Conservation (phyloP, 805 yeast species). For the Brettanomyces naardenensis region DNA sequence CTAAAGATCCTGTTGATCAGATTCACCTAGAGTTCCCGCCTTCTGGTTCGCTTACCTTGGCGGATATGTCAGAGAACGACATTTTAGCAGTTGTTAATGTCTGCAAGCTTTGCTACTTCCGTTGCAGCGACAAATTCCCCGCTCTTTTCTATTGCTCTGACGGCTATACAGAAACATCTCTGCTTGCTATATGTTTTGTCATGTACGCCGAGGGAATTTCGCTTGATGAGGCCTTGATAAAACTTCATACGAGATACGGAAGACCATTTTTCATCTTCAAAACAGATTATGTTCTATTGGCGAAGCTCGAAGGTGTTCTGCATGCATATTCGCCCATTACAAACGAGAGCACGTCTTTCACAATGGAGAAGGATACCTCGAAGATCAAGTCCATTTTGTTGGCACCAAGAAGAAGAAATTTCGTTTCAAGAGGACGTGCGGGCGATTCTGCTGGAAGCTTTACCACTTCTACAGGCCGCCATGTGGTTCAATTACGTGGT, state of each 20-base stretch:
- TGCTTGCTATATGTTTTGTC: conserved; percentile 61
- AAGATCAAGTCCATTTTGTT: conserved; percentile 16
- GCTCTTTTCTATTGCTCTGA: conserved; percentile 72
- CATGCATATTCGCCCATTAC: conserved; percentile 49
- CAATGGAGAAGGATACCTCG: conserved; percentile 15
- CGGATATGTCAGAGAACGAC: conserved; percentile 57
- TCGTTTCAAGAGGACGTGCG: conserved; percentile 1
- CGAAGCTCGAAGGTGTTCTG: conserved; percentile 56
- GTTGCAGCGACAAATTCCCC: conserved; percentile 28
- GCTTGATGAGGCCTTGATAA: conserved; percentile 57
- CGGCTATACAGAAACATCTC: conserved; percentile 87
- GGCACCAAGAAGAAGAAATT: conserved; percentile 10
- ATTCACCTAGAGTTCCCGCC: conserved; percentile 50
- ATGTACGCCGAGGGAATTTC: conserved; percentile 59
- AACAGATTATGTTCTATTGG: conserved; percentile 60
- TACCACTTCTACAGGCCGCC: conserved; percentile 22
- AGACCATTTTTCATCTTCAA: conserved; percentile 82
- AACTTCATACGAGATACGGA: conserved; percentile 52
- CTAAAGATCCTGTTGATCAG: conserved; percentile 15
- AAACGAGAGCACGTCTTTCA: conserved; percentile 2
- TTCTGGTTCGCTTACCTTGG: conserved; percentile 75
- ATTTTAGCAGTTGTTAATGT: conserved; percentile 57
- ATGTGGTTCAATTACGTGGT: conserved; percentile 19
- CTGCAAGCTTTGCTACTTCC: conserved; percentile 56
- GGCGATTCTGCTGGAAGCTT: conserved; percentile 9